These are phyloP conservation scores for Arthroderma sp. DNA, from an alignment of 2,329 filamentous ascomycete species.

Conservation along the genomic window DNA sequence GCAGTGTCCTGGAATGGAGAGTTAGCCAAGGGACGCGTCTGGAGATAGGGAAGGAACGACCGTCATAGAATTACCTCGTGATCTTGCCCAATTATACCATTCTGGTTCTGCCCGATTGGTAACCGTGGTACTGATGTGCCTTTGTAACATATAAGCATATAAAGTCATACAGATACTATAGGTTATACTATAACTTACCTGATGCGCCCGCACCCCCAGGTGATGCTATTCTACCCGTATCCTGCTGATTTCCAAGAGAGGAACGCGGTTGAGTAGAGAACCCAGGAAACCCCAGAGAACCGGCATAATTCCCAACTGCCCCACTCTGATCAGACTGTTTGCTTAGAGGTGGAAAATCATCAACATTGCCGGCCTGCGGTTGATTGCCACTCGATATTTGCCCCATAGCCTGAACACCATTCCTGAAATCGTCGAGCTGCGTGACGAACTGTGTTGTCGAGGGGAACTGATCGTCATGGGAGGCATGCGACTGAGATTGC, in stretches of 20 bases:
- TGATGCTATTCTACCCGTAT: conserved; percentile 26
- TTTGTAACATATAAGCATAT: conserved; percentile 11
- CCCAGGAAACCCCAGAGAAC: conserved; percentile 33
- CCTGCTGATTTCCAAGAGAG: conserved; percentile 24
- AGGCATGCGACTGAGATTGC: conserved; percentile 35
- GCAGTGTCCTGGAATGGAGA: conserved; percentile 2
- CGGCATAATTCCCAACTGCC: conserved; percentile 32
- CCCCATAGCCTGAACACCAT: conserved; percentile 43
- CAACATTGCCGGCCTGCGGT: conserved; percentile 45
- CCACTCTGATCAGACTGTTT: conserved; percentile 37
- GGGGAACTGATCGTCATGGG: conserved; percentile 38
- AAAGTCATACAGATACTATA: neutral
- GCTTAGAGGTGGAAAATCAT: conserved; percentile 50
- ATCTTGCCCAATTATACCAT: conserved; percentile 33
- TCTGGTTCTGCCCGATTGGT: conserved; percentile 32
- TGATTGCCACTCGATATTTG: conserved; percentile 40
- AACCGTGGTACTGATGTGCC: conserved; percentile 31
- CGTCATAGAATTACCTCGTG: conserved; percentile 25
- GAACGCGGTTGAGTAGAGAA: conserved; percentile 24
- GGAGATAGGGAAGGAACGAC: neutral
- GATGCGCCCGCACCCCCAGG: conserved; percentile 20
- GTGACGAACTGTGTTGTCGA: conserved; percentile 40
- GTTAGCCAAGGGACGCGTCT: neutral
- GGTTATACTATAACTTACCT: conserved; percentile 16
- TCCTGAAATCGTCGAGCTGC: conserved; percentile 45